phyloP scores from a whole-genome alignment of 495 filamentous ascomycete species.

The Oleoguttula mirabilis region DNA sequence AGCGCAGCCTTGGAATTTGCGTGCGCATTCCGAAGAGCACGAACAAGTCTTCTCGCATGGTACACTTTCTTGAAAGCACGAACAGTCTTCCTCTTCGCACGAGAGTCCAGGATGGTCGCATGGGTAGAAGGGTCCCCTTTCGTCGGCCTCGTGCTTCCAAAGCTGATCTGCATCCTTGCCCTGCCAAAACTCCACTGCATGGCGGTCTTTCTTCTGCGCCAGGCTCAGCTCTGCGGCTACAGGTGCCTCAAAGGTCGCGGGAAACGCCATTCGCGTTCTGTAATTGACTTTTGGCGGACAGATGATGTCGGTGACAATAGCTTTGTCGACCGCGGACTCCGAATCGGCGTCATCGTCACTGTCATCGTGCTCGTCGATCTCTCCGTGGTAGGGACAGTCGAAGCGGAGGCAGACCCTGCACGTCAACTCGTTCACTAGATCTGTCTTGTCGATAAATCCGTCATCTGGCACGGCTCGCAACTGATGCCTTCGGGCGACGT shows the following conservation, averaged over 20 bases:
- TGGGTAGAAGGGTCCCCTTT: conserved; percentile 28
- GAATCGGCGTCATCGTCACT: conserved; percentile 7
- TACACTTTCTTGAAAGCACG: conserved; percentile 41
- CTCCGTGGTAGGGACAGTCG: conserved; percentile 27
- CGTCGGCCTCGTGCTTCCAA: conserved; percentile 13
- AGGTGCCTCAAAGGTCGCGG: not conserved
- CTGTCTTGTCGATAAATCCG: not conserved
- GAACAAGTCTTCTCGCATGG: conserved; percentile 57
- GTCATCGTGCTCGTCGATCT: conserved; percentile 19
- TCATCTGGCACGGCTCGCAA: not conserved
- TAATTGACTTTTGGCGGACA: conserved; percentile 11
- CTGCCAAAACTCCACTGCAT: conserved; percentile 8
- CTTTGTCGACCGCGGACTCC: not conserved
- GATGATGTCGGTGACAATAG: conserved; percentile 10
- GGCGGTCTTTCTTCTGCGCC: not conserved
- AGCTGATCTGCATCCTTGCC: too few species aligned
- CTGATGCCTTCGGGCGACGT: conserved; percentile 22
- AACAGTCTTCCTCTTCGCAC: conserved; percentile 37
- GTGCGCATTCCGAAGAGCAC: conserved; percentile 46
- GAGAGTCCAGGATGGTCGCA: conserved; percentile 29
- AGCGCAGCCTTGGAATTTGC: conserved; percentile 54
- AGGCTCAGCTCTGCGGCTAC: too few species aligned
- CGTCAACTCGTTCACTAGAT: conserved; percentile 6
- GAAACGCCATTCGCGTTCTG: conserved; percentile 13
- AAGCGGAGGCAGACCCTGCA: conserved; percentile 21